Evolutionary conservation across 805 yeast genomes (phyloP).

Genomic region (Grigorovia jiainica): DNA sequence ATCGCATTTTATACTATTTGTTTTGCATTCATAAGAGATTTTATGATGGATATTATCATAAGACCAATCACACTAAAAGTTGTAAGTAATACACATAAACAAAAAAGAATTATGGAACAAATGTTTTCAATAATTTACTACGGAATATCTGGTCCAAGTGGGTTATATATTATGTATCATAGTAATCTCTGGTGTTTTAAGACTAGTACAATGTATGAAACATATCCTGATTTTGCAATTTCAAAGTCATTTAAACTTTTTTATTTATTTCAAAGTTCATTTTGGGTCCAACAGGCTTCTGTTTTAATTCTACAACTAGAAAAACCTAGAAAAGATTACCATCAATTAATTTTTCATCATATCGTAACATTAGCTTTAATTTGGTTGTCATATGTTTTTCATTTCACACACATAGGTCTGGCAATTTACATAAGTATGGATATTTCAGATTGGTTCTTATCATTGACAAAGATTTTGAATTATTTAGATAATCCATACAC

Average conservation of each 20-base stretch:
- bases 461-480: slow-evolving; percentile 76
- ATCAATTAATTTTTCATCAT: slow-evolving; percentile 88
- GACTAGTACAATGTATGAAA: slow-evolving; percentile 68
- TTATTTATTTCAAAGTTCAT: slow-evolving; percentile 88
- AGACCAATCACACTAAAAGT: slow-evolving; percentile 61
- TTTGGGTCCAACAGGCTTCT: slow-evolving; percentile 94
- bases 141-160: slow-evolving; percentile 73
- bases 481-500: slow-evolving; percentile 63
- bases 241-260: slow-evolving; percentile 64
- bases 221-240: slow-evolving; percentile 77
- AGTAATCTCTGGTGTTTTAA: slow-evolving; percentile 86
- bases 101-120: slow-evolving; percentile 86
- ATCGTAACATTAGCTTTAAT: slow-evolving; percentile 82
- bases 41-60: slow-evolving; percentile 72
- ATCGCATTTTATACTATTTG: slow-evolving; percentile 73
- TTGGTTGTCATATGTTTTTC: slow-evolving; percentile 82
- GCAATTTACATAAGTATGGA: slow-evolving; percentile 93
- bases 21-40: slow-evolving; percentile 87
- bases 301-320: slow-evolving; percentile 78
- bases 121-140: slow-evolving; percentile 76
- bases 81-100: slow-evolving; percentile 39
- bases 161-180: slow-evolving; percentile 76
- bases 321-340: slow-evolving; percentile 89
- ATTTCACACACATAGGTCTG: slow-evolving; percentile 93
- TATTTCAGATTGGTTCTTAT: slow-evolving; percentile 80